phyloP scores from a whole-genome alignment of 2,329 filamentous ascomycete species.

The Emmonsia crescens region DNA sequence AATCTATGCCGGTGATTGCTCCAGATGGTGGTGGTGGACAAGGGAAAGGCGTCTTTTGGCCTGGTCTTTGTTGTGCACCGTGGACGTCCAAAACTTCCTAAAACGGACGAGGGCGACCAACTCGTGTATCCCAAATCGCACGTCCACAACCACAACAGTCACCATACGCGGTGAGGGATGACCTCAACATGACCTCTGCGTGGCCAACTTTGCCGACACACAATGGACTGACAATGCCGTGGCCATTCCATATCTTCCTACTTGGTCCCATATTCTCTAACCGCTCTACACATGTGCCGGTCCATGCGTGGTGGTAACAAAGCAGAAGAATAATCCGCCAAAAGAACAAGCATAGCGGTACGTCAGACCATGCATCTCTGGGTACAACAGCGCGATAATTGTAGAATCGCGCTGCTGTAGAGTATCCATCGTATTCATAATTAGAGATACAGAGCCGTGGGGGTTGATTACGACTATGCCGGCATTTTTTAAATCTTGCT shows the following conservation, averaged over 20 bases:
- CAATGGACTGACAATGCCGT: neutral
- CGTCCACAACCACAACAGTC: neutral
- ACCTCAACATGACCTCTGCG: neutral
- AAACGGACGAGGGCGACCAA: neutral
- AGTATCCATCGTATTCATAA: neutral
- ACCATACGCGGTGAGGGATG: neutral
- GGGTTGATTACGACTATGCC: neutral
- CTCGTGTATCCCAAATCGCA: slow-evolving; percentile 1
- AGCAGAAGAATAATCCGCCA: neutral
- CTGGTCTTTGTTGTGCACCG: neutral
- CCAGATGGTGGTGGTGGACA: neutral
- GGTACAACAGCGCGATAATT: neutral
- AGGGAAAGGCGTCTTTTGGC: neutral
- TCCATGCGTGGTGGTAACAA: neutral
- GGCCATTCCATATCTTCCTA: neutral
- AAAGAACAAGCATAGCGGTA: neutral
- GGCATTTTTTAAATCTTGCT: neutral
- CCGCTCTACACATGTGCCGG: neutral
- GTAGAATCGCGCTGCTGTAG: neutral
- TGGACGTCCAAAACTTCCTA: neutral
- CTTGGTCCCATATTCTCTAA: neutral
- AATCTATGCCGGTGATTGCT: neutral
- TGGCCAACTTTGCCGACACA: neutral
- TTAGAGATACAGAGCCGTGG: neutral
- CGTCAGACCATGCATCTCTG: neutral